These are phyloP conservation scores for Asterophora parasitica DNA, from an alignment of 768 basidiomycete species.

Conservation along the genomic window DNA sequence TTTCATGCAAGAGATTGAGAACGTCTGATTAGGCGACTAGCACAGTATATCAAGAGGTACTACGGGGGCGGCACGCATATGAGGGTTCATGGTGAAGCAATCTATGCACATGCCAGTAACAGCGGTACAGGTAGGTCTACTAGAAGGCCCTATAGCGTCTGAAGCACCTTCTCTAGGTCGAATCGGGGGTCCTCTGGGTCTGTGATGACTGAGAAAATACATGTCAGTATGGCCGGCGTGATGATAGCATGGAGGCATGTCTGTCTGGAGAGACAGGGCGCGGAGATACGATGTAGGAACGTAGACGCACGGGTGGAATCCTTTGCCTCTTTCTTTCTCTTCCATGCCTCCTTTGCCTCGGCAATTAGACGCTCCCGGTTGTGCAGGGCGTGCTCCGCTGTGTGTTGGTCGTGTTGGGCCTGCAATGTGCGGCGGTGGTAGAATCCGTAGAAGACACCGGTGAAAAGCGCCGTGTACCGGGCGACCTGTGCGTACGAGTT, in stretches of 20 bases:
- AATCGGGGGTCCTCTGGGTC: slow-evolving; percentile 95
- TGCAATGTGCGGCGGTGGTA: slow-evolving; percentile 90
- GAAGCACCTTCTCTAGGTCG: slow-evolving; percentile 88
- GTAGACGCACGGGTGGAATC: slow-evolving; percentile 49
- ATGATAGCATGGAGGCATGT: slow-evolving; percentile 1
- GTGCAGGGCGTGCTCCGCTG: slow-evolving; percentile 68
- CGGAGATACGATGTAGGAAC: neutral
- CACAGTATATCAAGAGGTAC: slow-evolving; percentile 10
- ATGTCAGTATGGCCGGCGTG: slow-evolving; percentile 10
- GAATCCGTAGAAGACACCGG: slow-evolving; percentile 88
- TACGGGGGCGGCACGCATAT: slow-evolving; percentile 4
- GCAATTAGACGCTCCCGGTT: slow-evolving; percentile 72
- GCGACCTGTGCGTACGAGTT: slow-evolving; percentile 60
- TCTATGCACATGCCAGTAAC: slow-evolving; percentile 15
- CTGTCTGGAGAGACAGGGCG: slow-evolving; percentile 7
- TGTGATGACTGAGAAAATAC: slow-evolving; percentile 61
- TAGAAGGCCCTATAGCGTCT: slow-evolving; percentile 64
- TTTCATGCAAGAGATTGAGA: slow-evolving; percentile 2
- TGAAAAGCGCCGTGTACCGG: slow-evolving; percentile 86
- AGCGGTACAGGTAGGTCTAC: slow-evolving; percentile 31
- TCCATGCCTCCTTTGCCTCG: slow-evolving; percentile 89
- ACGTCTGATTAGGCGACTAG: slow-evolving; percentile 15
- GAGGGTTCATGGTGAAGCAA: slow-evolving; percentile 9
- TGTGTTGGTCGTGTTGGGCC: slow-evolving; percentile 70
- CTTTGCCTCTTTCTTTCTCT: slow-evolving; percentile 64